Base-by-base conservation (phyloP, 1,284 basidiomycete genomes). In the Ustilago cynodontis region DNA sequence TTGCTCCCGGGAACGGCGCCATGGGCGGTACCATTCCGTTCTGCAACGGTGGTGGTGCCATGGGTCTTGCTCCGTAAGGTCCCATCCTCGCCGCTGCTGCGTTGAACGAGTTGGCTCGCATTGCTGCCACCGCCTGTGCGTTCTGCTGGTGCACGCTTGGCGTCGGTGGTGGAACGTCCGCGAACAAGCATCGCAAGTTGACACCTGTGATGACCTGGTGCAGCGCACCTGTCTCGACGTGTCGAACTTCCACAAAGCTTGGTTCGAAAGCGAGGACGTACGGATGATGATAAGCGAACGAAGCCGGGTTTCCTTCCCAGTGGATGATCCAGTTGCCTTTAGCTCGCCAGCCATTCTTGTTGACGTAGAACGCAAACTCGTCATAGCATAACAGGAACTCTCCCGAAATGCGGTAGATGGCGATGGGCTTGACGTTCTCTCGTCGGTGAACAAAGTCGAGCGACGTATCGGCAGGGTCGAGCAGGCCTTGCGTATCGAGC, bases 311-410 rank as follows among this genome's bases (percentile, higher is more conserved):
- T 4, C 97, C 97, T 87, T 99, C 95, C 97, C 97, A 99, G 80
- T 94, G 90, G 26, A 99, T 93, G 89, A 96, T 94, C 89, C 97
- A 98, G 70, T 94, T 92, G 77, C 91, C 92, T 61, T 94, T 89
- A 52, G 95, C 93, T 64, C 95, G 89, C 89, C 94, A 94, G 13
- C 97, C 97, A 78, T 92, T 96, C 88, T 94, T 95, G 87, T 98
- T 97, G 81, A 99, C 94, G 87, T 98, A 99, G 86, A 99, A 98
- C 0, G 97, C 96, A 86, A 98, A 98, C 87, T 98, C 96, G 87
- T 98, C 96, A 87, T 99, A 99, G 86, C 97, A 99, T 49, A 99
- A 87, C 69, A 99, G 87, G 87, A 99, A 99, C 85, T 98, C 96
- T 82, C 95, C 94, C 78, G 95, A 94, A 76, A 99, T 94, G 57